Conservation (phyloP, 371 early-diverging fungal genomes). For the Mucor circinelloides region DNA sequence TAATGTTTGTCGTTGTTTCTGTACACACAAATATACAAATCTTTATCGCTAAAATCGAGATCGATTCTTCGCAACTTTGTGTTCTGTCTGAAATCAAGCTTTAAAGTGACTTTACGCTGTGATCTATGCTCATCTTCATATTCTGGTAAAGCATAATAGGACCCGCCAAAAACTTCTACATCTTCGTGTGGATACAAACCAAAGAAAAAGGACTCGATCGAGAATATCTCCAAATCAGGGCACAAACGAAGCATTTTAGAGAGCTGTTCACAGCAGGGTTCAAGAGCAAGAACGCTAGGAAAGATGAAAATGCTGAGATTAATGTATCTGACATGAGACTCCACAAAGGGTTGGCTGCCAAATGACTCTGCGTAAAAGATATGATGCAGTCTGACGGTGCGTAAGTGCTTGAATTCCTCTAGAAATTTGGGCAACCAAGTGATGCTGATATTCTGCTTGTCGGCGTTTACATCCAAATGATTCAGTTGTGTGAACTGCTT, state of each 20-base stretch:
- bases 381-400: neutral
- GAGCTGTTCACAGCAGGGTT: neutral
- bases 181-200: neutral
- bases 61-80: neutral
- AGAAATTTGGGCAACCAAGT: neutral
- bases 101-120: neutral
- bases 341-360: neutral
- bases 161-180: neutral
- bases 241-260: neutral
- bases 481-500: neutral
- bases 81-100: neutral
- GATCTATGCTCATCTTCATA: neutral
- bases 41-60: neutral
- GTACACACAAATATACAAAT: neutral
- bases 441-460: neutral
- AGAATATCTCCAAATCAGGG: neutral
- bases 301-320: neutral
- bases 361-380: neutral
- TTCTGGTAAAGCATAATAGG: neutral
- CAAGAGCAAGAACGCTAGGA: neutral
- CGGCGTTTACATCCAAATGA: neutral
- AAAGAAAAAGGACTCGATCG: neutral
- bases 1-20: neutral
- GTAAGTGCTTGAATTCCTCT: neutral
- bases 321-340: neutral